Percentiles rank a stretch among this genome's conserved stretches.
phyloP scores from a whole-genome alignment of 2,329 filamentous ascomycete genomes.

The Apiospora saccharicola region DNA sequence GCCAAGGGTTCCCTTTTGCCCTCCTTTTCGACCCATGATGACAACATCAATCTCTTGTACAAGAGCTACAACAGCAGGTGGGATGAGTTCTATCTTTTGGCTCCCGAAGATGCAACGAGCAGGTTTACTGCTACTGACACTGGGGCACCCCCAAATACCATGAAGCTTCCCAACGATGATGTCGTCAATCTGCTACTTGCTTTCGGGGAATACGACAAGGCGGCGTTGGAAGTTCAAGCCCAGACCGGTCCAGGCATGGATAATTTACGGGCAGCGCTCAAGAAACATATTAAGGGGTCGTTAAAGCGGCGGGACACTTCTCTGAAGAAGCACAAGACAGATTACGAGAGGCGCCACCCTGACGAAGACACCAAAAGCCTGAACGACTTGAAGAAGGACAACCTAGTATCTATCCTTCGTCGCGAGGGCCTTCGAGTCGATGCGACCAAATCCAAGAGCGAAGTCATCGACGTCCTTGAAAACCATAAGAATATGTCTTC shows the following conservation, averaged over 20 bases:
- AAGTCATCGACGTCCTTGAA: neutral
- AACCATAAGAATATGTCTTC: constrained; percentile 8
- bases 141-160: neutral
- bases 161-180: neutral
- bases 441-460: neutral
- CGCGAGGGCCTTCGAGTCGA: neutral
- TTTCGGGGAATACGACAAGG: neutral
- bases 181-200: neutral
- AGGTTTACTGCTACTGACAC: too few relatives aligned
- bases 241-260: neutral
- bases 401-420: neutral
- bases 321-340: neutral
- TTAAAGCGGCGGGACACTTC: neutral
- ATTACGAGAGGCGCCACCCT: neutral
- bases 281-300: too few relatives aligned
- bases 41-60: neutral
- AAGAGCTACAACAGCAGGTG: neutral
- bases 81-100: neutral
- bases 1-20: neutral
- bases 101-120: neutral
- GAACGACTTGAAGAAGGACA: neutral
- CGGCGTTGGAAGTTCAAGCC: neutral
- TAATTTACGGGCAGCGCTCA: neutral
- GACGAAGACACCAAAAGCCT: neutral
- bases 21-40: neutral